Evolutionary conservation across 495 filamentous ascomycete species (phyloP).

Genomic region (Aspergillus asperescens): DNA sequence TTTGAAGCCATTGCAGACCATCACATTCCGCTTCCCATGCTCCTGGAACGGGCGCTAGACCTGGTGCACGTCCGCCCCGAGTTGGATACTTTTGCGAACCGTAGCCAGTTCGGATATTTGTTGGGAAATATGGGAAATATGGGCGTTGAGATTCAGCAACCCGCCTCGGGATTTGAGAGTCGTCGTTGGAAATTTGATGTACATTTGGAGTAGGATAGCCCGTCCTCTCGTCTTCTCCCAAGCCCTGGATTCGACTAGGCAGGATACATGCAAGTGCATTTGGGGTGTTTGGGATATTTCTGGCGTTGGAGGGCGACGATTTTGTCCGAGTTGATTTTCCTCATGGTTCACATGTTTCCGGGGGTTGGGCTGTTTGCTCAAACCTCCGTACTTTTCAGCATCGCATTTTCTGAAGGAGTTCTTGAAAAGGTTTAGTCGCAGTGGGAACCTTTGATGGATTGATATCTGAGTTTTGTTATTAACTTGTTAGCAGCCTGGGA

Average conservation of each 20-base stretch:
- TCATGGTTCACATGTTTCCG: not conserved
- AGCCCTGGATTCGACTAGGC: conserved; percentile 8
- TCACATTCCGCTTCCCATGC: conserved; percentile 9
- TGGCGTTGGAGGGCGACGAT: not conserved
- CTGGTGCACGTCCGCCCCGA: conserved; percentile 14
- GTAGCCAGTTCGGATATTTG: conserved; percentile 14
- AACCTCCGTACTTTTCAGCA: not conserved
- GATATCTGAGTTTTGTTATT: not conserved
- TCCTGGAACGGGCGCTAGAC: conserved; percentile 14
- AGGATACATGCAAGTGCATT: not conserved
- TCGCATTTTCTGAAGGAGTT: not conserved
- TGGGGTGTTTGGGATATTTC: conserved; percentile 6
- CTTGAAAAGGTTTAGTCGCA: not conserved
- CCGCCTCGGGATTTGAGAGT: not conserved
- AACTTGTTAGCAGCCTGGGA: too few relatives aligned
- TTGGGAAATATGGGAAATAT: conserved; percentile 16
- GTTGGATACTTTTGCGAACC: conserved; percentile 18
- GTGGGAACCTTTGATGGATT: not conserved
- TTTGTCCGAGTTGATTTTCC: not conserved
- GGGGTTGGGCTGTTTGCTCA: not conserved
- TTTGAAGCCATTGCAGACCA: conserved; percentile 13
- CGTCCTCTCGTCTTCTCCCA: conserved; percentile 6
- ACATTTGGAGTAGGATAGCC: not conserved
- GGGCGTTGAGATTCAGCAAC: conserved; percentile 2
- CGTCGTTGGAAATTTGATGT: conserved; percentile 5